Conservation (phyloP, 2,329 filamentous ascomycete genomes). For the Beauveria caledonica region DNA sequence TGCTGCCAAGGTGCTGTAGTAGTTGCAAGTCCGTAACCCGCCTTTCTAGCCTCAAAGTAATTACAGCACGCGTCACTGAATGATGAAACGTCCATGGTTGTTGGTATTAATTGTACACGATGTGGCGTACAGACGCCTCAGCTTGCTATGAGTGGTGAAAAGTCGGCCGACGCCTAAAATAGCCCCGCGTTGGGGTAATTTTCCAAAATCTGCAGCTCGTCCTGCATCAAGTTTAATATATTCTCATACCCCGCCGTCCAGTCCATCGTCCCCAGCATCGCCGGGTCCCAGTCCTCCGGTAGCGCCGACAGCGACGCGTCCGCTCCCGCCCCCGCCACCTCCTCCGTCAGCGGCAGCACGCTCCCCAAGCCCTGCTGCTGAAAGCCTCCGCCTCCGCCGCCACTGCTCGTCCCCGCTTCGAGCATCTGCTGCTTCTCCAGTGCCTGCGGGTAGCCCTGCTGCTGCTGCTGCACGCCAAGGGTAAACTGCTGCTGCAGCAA, state of each 20-base stretch:
- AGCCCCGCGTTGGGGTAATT: conserved; percentile 4
- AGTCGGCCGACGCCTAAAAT: not conserved
- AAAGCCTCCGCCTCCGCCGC: not conserved
- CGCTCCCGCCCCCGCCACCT: not conserved
- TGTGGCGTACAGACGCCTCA: not conserved
- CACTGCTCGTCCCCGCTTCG: not conserved
- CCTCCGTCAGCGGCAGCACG: not conserved
- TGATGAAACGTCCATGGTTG: too few relatives aligned
- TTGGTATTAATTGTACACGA: not conserved
- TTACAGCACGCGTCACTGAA: too few relatives aligned
- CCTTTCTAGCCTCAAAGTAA: too few relatives aligned
- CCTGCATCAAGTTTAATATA: conserved; percentile 8
- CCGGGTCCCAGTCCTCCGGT: not conserved
- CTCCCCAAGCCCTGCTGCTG: not conserved
- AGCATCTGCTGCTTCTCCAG: not conserved
- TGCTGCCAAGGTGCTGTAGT: too few relatives aligned
- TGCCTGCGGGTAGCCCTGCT: not conserved
- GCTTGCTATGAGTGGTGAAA: not conserved
- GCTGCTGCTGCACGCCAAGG: not conserved
- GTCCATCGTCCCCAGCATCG: conserved; percentile 4
- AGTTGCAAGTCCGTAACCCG: too few relatives aligned
- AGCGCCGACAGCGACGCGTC: not conserved
- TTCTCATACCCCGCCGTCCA: conserved; percentile 9
- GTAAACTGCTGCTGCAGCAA: conserved; percentile 23
- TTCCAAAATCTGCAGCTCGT: conserved; percentile 6